These are phyloP conservation scores for Solanum hybrid DNA, from an alignment of 305 asterid genomes.

Conservation along the genomic window DNA sequence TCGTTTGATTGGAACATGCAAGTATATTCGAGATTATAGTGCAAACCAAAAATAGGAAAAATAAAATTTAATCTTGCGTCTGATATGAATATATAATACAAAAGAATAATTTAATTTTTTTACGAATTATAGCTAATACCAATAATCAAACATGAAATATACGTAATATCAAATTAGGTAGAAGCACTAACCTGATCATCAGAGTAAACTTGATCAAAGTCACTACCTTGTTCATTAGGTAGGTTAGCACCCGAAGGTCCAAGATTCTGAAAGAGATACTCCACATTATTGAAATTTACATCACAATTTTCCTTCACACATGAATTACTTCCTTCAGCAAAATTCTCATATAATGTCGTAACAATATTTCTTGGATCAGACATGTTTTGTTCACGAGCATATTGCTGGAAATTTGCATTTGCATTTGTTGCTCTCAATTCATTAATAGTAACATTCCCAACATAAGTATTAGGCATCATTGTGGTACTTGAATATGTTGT, in stretches of 20 bases:
- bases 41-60: background rate
- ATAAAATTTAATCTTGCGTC: background rate
- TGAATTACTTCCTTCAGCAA: background rate
- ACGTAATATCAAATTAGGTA: background rate
- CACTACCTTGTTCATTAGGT: background rate
- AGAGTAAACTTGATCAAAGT: background rate
- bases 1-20: background rate
- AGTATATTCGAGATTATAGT: background rate
- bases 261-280: background rate
- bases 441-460: background rate
- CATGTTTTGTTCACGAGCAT: background rate
- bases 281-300: background rate
- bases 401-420: background rate
- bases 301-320: background rate
- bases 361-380: background rate
- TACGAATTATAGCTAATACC: background rate
- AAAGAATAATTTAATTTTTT: background rate
- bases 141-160: background rate
- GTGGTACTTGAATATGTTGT: background rate
- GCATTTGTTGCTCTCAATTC: background rate
- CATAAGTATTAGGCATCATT: no score
- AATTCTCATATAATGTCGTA: background rate
- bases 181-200: background rate
- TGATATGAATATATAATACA: background rate
- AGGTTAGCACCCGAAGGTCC: background rate